These are phyloP conservation scores for Coffea humblotiana DNA, from an alignment of 305 asterid species.

Conservation along the genomic window DNA sequence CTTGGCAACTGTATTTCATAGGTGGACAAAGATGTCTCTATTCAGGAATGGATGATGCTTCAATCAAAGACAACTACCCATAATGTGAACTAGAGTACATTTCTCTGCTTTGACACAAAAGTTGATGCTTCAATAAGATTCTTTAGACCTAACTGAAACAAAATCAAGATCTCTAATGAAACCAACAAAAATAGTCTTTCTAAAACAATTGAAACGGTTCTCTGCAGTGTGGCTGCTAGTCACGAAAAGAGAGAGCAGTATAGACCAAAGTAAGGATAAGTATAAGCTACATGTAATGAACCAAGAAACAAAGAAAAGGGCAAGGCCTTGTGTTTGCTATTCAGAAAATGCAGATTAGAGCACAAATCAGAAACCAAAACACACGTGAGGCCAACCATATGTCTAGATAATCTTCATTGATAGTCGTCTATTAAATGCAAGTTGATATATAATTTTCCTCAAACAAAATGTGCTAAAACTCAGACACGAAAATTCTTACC, in stretches of 20 bases:
- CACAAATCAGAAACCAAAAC: neutral
- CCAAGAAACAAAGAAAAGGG: neutral
- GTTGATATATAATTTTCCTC: neutral
- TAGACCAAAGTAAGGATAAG: neutral
- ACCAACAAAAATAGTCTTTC: neutral
- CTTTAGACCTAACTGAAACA: neutral
- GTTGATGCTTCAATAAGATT: neutral
- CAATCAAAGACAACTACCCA: neutral
- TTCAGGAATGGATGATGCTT: neutral
- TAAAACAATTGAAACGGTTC: neutral
- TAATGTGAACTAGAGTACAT: neutral
- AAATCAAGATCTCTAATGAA: neutral
- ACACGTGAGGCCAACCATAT: neutral
- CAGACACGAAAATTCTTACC: neutral
- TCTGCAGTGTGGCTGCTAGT: neutral
- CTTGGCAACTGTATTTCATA: conserved; percentile 1
- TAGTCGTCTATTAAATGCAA: neutral
- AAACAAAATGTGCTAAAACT: neutral
- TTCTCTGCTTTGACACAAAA: neutral
- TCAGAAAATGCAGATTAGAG: neutral
- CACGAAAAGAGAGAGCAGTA: neutral
- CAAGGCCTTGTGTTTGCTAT: conserved; percentile 1
- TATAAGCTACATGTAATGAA: neutral
- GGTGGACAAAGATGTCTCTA: conserved; percentile 1
- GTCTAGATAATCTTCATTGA: neutral